Percentiles rank a stretch among this genome's conserved stretches.
Conservation (phyloP, 192 early-diverging fungal genomes). For the Allomyces macrogynus region DNA sequence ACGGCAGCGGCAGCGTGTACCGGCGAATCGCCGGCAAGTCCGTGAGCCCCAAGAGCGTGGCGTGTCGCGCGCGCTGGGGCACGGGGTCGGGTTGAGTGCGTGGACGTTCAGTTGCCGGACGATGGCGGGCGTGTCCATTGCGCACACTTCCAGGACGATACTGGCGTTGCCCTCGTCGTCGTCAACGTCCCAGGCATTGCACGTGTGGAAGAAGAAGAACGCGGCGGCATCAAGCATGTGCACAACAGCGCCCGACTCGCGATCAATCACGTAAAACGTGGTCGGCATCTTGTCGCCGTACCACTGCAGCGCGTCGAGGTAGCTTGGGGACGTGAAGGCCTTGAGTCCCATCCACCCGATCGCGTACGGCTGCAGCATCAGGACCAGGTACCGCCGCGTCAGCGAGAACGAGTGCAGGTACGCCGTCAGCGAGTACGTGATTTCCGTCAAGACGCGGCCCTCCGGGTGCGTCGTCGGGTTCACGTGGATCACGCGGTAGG, state of each 20-base stretch:
- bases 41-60: too few relatives aligned
- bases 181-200: conserved; percentile 25
- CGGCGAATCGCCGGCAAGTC: neutral
- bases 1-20: neutral
- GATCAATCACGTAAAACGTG: conserved; percentile 51
- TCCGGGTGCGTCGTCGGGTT: neutral
- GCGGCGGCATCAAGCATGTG: conserved; percentile 38
- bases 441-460: neutral
- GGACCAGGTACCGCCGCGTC: conserved; percentile 49
- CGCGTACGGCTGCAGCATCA: conserved; percentile 20
- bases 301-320: conserved; percentile 46
- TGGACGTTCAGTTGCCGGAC: neutral
- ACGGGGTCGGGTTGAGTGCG: too few relatives aligned
- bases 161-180: conserved; percentile 8
- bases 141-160: neutral
- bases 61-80: too few relatives aligned
- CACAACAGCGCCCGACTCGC: conserved; percentile 39
- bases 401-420: conserved; percentile 58
- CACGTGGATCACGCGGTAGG: conserved; percentile 19
- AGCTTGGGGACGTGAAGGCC: neutral
- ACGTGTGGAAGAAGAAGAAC: conserved; percentile 32
- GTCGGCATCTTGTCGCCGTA: conserved; percentile 10
- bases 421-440: conserved; percentile 12
- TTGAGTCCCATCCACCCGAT: neutral
- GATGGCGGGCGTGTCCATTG: neutral